Conservation (phyloP, 495 filamentous ascomycete genomes). For the Aspergillus sparsus region DNA sequence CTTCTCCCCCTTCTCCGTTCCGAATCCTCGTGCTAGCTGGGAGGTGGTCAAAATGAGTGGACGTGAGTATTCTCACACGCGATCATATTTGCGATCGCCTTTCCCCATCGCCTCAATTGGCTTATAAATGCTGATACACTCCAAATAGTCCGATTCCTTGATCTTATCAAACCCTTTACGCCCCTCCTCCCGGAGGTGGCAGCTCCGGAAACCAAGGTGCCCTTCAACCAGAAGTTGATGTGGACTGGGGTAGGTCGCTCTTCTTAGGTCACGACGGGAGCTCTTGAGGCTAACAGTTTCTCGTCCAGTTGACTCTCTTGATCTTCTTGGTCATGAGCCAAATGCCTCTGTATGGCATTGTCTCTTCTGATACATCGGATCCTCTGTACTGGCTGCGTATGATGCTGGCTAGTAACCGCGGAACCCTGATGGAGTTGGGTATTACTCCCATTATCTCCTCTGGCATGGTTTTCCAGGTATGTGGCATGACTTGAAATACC, state of each 20-base stretch:
- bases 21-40: constrained; percentile 29
- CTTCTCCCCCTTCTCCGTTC: constrained; percentile 12
- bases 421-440: constrained; percentile 98
- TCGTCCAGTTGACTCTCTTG: constrained; percentile 75
- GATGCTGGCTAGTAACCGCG: constrained; percentile 99
- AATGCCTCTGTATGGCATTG: constrained; percentile 96
- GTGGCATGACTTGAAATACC: constrained; percentile 14
- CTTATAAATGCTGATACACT: constrained; percentile 18
- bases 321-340: constrained; percentile 99
- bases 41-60: constrained; percentile 50
- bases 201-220: constrained; percentile 91
- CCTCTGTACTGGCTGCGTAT: constrained; percentile 99
- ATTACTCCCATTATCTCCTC: constrained; percentile 99
- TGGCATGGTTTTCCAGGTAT: constrained; percentile 97
- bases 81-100: constrained; percentile 42
- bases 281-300: constrained; percentile 35
- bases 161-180: constrained; percentile 98
- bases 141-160: constrained; percentile 90
- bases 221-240: constrained; percentile 99
- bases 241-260: constrained; percentile 79
- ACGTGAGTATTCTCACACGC: constrained; percentile 44
- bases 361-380: constrained; percentile 95
- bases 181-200: constrained; percentile 98
- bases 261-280: constrained; percentile 19
- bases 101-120: constrained; percentile 33